Evolutionary conservation across 441 rosid species (phyloP), one percentile per base, ranked within the genome.

Genomic region (Gossypium davidsonii): DNA sequence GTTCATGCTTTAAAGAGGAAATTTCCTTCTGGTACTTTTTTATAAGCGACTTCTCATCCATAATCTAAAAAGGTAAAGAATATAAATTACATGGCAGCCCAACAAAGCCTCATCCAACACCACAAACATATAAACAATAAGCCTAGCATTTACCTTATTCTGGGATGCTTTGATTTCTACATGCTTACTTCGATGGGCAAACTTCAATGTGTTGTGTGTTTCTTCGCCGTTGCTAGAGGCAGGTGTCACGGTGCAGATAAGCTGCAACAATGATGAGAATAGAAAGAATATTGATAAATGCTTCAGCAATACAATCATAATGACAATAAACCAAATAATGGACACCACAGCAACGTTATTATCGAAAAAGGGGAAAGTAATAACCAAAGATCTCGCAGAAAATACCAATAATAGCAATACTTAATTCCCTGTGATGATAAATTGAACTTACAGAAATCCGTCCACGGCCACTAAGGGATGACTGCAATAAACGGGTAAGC

Each of bases 41-140:
- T 28, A 94, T 94, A 57, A 94, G 95, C 52, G 97, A 94, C 78
- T 90, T 94, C 82, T 94, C 98, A 84, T 94, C 98, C 88, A 94
- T 79, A 46, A 94, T 94, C 98, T 94, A 52, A 34, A 20, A 26
- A 14, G 70, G 68, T 67, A 28, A 49, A 65, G 63, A 53, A 74
- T 70, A 48, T 21, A 6, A 17, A 60, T 75, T 74, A 58, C 72
- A 79, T 70, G 46, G 46, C 46, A 69, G 55, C 53, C 31, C 69
- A 62, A 2, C 31, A 57, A 21, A 76, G 67, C 34, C 26, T 70
- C 25, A 76, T 21, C 52, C 56, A 49, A 80, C 34, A 66, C 48
- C 53, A 67, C 18, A 63, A 18, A 67, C 18, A 63, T n/a, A 74
- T 65, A 26, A 23, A 71, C 49, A 66, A 23, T 21, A 59, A 78